Evolutionary conservation across 805 yeast genomes (phyloP).

Genomic region (Candida tallmaniae): DNA sequence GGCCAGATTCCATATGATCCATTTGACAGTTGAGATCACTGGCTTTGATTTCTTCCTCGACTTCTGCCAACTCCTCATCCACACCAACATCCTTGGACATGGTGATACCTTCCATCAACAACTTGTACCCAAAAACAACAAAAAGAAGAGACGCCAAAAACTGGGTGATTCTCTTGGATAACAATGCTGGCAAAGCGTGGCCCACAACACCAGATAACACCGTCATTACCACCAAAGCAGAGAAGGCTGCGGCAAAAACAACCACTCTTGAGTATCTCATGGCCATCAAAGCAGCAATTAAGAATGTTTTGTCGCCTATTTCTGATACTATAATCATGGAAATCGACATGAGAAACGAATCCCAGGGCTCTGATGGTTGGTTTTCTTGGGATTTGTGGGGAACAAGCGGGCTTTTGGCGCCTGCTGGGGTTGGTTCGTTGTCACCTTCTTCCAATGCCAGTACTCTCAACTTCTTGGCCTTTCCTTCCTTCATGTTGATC

Average conservation of each 20-base stretch:
- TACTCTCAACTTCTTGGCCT: constrained; percentile 17
- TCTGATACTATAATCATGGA: constrained; percentile 95
- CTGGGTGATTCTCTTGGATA: constrained; percentile 77
- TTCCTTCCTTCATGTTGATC: constrained; percentile 10
- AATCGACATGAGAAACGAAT: constrained; percentile 72
- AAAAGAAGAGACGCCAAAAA: constrained; percentile 78
- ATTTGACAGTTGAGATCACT: constrained; percentile 48
- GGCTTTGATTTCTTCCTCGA: constrained; percentile 84
- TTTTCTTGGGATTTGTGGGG: constrained; percentile 13
- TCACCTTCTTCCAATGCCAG: constrained; percentile 20
- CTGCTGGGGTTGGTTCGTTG: constrained; percentile 23
- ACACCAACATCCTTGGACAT: constrained; percentile 85
- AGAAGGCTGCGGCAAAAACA: constrained; percentile 85
- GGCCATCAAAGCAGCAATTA: constrained; percentile 96
- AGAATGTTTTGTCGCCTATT: constrained; percentile 94
- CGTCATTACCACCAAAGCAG: constrained; percentile 87
- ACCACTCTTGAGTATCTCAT: constrained; percentile 83
- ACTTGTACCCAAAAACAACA: constrained; percentile 73
- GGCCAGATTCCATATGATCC: constrained; percentile 59
- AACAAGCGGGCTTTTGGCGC: constrained; percentile 17
- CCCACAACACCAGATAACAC: constrained; percentile 87
- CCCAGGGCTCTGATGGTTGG: constrained; percentile 17
- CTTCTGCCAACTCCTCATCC: constrained; percentile 94
- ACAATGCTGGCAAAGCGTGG: constrained; percentile 78
- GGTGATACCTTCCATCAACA: constrained; percentile 73